Percentiles rank a stretch among this genome's conserved stretches.
These are phyloP conservation scores for Chrysanthemum lavandulifolium DNA, from an alignment of 129 eudicot species.

Conservation along the genomic window DNA sequence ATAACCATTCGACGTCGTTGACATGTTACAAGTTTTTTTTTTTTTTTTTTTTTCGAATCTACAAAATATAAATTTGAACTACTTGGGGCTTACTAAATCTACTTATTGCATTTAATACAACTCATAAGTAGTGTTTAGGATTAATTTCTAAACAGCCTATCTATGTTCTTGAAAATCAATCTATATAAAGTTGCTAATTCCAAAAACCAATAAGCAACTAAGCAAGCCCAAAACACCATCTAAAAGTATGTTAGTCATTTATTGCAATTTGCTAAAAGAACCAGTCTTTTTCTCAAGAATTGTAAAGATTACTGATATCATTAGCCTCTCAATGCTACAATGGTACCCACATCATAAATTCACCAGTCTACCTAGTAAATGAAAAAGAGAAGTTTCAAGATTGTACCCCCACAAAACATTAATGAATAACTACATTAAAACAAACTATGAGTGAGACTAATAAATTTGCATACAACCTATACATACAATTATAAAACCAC, in stretches of 20 bases:
- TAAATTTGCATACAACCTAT: slow-evolving; percentile 14
- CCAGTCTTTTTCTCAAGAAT: neutral
- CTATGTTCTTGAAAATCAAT: too few species aligned
- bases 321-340: slow-evolving; percentile 16
- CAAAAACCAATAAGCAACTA: too few species aligned
- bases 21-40: too few species aligned
- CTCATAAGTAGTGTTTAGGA: too few species aligned
- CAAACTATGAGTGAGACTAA: slow-evolving; percentile 4
- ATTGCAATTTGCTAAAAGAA: slow-evolving; percentile 5
- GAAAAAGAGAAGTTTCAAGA: slow-evolving; percentile 26
- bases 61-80: too few species aligned
- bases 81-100: too few species aligned
- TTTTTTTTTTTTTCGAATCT: too few species aligned
- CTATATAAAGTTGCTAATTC: too few species aligned
- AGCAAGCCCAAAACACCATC: too few species aligned
- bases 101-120: too few species aligned
- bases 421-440: slow-evolving; percentile 7
- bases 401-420: slow-evolving; percentile 31
- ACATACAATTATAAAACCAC: slow-evolving; percentile 19
- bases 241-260: neutral
- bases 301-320: slow-evolving; percentile 21
- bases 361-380: slow-evolving; percentile 19
- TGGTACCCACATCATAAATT: slow-evolving; percentile 41
- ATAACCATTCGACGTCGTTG: too few species aligned
- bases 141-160: too few species aligned